Evolutionary conservation across 208 protist genomes (phyloP).

Genomic region (Vickermania spadyakhi): DNA sequence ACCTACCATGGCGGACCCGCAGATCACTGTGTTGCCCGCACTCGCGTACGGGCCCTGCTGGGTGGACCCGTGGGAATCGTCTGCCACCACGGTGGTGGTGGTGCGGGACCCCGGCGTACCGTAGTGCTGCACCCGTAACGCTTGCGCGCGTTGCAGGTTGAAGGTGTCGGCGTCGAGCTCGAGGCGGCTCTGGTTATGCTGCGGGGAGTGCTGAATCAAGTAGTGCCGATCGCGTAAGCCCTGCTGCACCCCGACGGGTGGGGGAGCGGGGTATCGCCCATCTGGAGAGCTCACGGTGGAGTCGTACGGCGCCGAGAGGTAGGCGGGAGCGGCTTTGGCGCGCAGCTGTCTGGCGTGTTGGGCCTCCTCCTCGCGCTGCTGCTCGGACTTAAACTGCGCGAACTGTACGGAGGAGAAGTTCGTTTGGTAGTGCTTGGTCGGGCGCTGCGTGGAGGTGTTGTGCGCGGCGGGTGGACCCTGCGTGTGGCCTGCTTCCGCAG

Average conservation of each 20-base stretch:
- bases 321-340: neutral
- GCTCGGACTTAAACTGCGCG: neutral
- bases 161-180: conserved; percentile 30
- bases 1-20: neutral
- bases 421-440: neutral
- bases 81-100: neutral
- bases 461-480: neutral
- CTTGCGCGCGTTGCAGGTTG: conserved; percentile 29
- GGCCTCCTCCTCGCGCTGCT: neutral
- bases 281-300: conserved; percentile 20
- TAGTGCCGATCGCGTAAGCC: conserved; percentile 17
- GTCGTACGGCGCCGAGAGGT: conserved; percentile 20
- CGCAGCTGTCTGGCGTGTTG: neutral
- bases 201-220: conserved; percentile 21
- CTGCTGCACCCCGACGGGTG: conserved; percentile 37
- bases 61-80: neutral
- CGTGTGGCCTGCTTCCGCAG: conserved; percentile 13
- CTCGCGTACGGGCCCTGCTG: neutral
- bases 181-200: conserved; percentile 8
- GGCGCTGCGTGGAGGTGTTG: neutral
- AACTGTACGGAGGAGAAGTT: neutral
- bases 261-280: conserved; percentile 49
- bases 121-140: conserved; percentile 16
- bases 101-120: conserved; percentile 10
- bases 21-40: neutral